Evolutionary conservation across 140 eudicot species (phyloP), one percentile per base, ranked within the genome.

Genomic region (Bidens hawaiensis): DNA sequence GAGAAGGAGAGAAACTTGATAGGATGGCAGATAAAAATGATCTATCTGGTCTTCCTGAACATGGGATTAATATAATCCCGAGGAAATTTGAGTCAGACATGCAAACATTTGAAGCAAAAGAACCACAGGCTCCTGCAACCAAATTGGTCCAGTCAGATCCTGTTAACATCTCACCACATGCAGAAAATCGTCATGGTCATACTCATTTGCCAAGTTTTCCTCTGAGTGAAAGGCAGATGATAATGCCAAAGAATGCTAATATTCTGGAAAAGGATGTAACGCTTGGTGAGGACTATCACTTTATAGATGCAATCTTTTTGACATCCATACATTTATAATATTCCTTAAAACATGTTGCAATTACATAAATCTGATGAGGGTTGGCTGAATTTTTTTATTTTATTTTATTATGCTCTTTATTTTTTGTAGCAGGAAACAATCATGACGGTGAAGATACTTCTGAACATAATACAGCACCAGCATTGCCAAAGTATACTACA

Each of bases 401-500:
- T 74, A 34, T 0, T 34, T 34, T 34, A n/a, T 34, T 33, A 33
- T 34, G 7, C 15, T 36, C n/a, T 61, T 43, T 2, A 43, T 10
- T 65, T 65, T n/a, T 62, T 70, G 68, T 60, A 36, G 22, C 66
- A 79, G 90, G 83, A 66, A 71, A 71, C 23, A 81, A 70, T 38
- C 81, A 49, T 11, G 96, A 79, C 38, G 82, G 74, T 48, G 94
- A 79, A 70, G 78, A 68, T 65, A 28, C 16, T 59, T 73, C 80
- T 24, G 71, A 54, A 55, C 62, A 76, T 30, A 69, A 79, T 53
- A 73, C 65, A 64, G 41, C 68, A 52, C 73, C 79, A 41, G 71
- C 91, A 53, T 74, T 84, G n/a, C 84, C 96, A 30, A 85, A 77
- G 74, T 78, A 74, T 63, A 93, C 99, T 7, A 81, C 85, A n/a